Conservation (phyloP, 2,329 filamentous ascomycete species). For the Calonectria pseudoreteaudii region DNA sequence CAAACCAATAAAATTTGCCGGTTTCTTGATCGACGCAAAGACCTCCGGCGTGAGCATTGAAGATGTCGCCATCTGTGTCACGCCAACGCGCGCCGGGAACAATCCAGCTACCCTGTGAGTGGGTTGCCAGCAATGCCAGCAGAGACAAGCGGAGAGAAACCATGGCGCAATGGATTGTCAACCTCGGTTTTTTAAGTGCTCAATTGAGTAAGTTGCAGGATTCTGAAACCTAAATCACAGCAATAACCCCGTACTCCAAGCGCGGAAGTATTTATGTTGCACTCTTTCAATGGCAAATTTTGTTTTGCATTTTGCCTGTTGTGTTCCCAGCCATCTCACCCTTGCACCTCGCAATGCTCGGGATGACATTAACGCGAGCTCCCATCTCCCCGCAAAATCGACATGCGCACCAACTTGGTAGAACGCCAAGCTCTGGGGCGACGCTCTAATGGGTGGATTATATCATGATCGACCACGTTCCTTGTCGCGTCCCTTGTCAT, state of each 20-base stretch:
- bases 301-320: slow-evolving; percentile 5
- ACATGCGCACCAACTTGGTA: slow-evolving; percentile 10
- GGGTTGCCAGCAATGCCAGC: slow-evolving; percentile 28
- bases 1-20: slow-evolving; percentile 70
- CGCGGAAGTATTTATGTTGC: background rate
- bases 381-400: background rate
- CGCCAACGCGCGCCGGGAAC: slow-evolving; percentile 71
- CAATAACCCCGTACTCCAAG: background rate
- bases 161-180: slow-evolving; percentile 2
- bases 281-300: background rate
- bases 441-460: slow-evolving; percentile 11
- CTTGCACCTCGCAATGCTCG: slow-evolving; percentile 6
- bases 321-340: background rate
- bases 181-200: background rate
- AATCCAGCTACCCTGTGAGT: slow-evolving; percentile 58
- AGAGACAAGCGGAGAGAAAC: slow-evolving; percentile 1
- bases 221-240: background rate
- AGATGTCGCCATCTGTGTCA: slow-evolving; percentile 69
- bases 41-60: slow-evolving; percentile 72
- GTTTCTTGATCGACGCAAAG: slow-evolving; percentile 63
- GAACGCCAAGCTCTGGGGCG: background rate
- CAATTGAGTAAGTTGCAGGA: background rate
- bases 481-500: slow-evolving; percentile 9
- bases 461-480: background rate
- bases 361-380: slow-evolving; percentile 19